Conservation (phyloP, 1,284 basidiomycete genomes). For the Butyriboletus regius region DNA sequence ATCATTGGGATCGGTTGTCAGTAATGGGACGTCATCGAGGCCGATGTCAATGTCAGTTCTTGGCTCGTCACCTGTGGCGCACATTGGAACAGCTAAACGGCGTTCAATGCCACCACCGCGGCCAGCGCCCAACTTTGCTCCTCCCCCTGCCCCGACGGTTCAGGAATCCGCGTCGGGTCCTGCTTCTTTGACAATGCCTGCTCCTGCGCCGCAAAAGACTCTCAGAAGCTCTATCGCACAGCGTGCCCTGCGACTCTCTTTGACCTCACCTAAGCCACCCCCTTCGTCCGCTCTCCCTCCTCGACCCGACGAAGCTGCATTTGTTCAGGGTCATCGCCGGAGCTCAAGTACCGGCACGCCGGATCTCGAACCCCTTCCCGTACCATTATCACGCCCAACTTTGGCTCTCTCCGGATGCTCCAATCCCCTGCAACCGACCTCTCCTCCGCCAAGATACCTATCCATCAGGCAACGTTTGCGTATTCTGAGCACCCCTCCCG, state of each 20-base stretch:
- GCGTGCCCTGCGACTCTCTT: slow-evolving; percentile 52
- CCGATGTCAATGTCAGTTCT: slow-evolving; percentile 20
- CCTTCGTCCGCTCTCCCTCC: slow-evolving; percentile 51
- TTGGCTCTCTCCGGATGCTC: slow-evolving; percentile 9
- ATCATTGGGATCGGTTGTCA: slow-evolving; percentile 6
- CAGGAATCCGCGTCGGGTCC: slow-evolving; percentile 26
- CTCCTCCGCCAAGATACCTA: slow-evolving; percentile 32
- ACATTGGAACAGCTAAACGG: slow-evolving; percentile 39
- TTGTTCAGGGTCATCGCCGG: slow-evolving; percentile 33
- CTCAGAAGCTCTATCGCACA: slow-evolving; percentile 49
- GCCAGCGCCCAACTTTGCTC: slow-evolving; percentile 59
- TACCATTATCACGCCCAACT: slow-evolving; percentile 39
- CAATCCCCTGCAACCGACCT: slow-evolving; percentile 14
- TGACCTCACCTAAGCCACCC: slow-evolving; percentile 56
- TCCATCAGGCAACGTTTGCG: slow-evolving; percentile 56
- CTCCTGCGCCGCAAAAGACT: slow-evolving; percentile 38
- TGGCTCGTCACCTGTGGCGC: slow-evolving; percentile 9
- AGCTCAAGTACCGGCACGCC: slow-evolving; percentile 22
- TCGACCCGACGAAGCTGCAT: slow-evolving; percentile 48
- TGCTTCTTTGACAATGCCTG: slow-evolving; percentile 34
- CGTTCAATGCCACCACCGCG: slow-evolving; percentile 61
- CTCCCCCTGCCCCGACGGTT: slow-evolving; percentile 55
- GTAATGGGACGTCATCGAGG: slow-evolving; percentile 8
- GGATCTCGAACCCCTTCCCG: slow-evolving; percentile 33
- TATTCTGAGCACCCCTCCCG: slow-evolving; percentile 42